Percentiles rank a stretch among this genome's conserved stretches.
These are phyloP conservation scores for Acanthamoeba lenticulata DNA, from an alignment of 208 protist genomes.

Conservation along the genomic window DNA sequence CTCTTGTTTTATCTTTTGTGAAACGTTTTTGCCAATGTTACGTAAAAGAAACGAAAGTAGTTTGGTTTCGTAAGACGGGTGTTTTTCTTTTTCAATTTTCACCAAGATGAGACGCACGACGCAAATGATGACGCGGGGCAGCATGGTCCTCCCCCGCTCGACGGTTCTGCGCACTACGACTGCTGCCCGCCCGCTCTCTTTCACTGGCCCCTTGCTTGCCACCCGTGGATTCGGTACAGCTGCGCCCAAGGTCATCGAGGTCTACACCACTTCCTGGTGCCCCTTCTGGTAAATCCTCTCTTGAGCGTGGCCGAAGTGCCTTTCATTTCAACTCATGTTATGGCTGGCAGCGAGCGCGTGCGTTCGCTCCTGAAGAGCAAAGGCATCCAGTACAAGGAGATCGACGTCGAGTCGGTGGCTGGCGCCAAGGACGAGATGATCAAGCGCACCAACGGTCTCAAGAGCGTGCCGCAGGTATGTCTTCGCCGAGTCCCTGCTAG, in stretches of 20 bases:
- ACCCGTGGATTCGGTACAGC: not conserved
- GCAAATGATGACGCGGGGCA: not conserved
- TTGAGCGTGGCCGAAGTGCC: not conserved
- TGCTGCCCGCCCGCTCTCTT: not conserved
- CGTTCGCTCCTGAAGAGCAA: not conserved
- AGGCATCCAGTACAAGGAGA: not conserved
- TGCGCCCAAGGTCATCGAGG: not conserved
- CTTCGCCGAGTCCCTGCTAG: no score
- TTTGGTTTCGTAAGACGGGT: no score
- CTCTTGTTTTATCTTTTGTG: no score
- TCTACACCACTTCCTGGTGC: conserved; percentile 24
- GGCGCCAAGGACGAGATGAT: not conserved
- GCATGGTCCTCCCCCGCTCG: not conserved
- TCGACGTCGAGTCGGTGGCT: not conserved
- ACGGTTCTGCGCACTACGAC: not conserved
- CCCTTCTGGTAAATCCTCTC: not conserved
- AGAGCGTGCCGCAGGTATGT: not conserved
- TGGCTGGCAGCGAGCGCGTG: not conserved
- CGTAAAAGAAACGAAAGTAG: no score
- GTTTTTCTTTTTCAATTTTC: not conserved
- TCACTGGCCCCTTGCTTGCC: not conserved
- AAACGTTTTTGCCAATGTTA: no score
- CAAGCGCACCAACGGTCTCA: not conserved
- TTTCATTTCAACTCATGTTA: not conserved
- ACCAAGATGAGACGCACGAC: not conserved